Base-by-base conservation (phyloP, 352 stramenopile genomes). In the Pythium folliculosum region DNA sequence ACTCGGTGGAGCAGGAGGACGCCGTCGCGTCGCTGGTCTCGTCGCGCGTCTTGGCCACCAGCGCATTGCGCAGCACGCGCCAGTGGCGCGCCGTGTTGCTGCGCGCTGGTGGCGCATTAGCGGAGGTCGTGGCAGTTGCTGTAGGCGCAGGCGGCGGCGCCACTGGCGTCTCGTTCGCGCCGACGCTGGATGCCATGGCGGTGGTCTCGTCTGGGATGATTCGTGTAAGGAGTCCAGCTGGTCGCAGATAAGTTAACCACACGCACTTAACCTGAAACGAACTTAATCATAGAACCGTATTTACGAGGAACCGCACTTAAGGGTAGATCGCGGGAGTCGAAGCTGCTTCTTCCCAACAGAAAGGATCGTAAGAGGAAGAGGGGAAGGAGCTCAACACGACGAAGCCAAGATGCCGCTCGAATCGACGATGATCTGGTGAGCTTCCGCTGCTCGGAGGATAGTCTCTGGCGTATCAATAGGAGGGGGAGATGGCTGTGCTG, bases 381-480 rank as follows among this genome's bases (percentile, higher is more conserved):
- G 50, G 37, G 27, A 52, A 40, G n/a, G 1, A 27, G 4, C 37
- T 37, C 55, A 9, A 48, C 12, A 30, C 40, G 51, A 53, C 21
- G 7, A 49, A 49, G 63, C 62, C 73, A 82, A 59, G 64, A 94
- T 94, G 86, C 82, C 84, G 79, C 84, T 95, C 73, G 87, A 95
- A 86, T 91, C 84, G 75, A 95, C 87, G 56, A 92, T 95, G 82
- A 93, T 93, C 54, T 95, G 87, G 85, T 94, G 64, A 65, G 84
- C 78, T 14, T 30, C 13, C 43, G 19, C 19, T 47, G 22, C 37
- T 14, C 16, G 19, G 10, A 35, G 58, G 32, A n/a, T n/a, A 27
- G n/a, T 8, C 23, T 48, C 27, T 30, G 13, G 9, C 25, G 6
- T 14, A 1, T 2, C 1, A 3, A 19, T 44, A 9, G 38, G 59